Conservation (phyloP, 148 eudicot genomes). For the Rhododendron ovatum region DNA sequence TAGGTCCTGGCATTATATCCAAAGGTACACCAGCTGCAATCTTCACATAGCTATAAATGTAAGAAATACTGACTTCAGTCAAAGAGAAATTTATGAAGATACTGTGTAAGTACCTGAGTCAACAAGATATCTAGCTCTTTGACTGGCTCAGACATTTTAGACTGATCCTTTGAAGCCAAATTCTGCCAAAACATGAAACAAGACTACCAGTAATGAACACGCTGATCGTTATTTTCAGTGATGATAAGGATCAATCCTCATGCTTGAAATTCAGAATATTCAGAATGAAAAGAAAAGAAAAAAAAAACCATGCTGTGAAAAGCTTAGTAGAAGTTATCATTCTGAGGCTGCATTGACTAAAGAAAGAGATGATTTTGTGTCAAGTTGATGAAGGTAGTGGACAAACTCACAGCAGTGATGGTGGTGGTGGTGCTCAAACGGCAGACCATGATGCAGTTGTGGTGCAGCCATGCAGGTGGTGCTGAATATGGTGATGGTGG, state of each 20-base stretch:
- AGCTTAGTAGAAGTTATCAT: background rate
- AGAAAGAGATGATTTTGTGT: background rate
- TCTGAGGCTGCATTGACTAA: background rate
- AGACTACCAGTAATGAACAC: background rate
- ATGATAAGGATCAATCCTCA: background rate
- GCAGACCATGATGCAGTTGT: background rate
- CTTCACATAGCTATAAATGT: constrained; percentile 35
- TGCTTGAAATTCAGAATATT: background rate
- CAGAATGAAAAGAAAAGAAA: background rate
- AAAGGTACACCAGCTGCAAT: constrained; percentile 78
- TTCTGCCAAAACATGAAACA: constrained; percentile 44
- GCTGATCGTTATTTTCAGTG: background rate
- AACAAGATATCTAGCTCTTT: constrained; percentile 88
- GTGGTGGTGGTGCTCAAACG: background rate
- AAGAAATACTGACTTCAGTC: constrained; percentile 5
- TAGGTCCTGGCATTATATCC: constrained; percentile 91
- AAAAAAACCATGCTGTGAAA: too few species aligned
- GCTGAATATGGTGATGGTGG: background rate
- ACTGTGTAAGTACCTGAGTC: constrained; percentile 56
- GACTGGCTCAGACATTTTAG: constrained; percentile 69
- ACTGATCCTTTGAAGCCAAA: constrained; percentile 78
- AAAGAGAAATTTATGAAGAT: background rate
- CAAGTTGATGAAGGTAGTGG: background rate
- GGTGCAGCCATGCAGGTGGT: background rate
- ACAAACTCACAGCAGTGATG: background rate